phyloP scores from a whole-genome alignment of 2,329 filamentous ascomycete species.

The Ophiostoma triangulosporum region DNA sequence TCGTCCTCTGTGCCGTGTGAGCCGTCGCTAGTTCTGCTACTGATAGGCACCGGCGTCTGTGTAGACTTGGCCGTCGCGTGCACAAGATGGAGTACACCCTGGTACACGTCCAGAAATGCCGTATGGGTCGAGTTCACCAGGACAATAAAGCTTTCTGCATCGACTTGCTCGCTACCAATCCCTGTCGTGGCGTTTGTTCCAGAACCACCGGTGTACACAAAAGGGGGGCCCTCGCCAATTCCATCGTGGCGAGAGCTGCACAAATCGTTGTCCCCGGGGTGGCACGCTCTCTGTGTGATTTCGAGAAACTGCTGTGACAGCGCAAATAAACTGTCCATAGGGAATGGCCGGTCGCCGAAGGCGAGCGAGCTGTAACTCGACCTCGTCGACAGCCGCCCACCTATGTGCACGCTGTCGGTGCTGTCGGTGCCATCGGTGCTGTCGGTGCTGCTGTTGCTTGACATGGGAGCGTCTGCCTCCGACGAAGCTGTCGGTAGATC shows the following conservation, averaged over 20 bases:
- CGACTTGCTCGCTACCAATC: background rate
- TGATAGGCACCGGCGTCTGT: background rate
- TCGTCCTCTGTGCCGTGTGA: background rate
- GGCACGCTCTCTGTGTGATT: conserved; percentile 17
- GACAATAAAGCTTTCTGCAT: conserved; percentile 14
- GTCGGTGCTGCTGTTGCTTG: background rate
- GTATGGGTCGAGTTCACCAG: conserved; percentile 27
- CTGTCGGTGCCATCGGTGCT: background rate
- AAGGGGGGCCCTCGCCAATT: background rate
- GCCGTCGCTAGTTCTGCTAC: background rate
- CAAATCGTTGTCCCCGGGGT: background rate
- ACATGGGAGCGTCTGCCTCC: background rate
- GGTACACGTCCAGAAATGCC: conserved; percentile 27
- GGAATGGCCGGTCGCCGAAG: conserved; percentile 20
- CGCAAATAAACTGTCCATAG: conserved; percentile 28
- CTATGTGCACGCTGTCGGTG: background rate
- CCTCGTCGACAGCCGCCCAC: background rate
- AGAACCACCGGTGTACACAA: background rate
- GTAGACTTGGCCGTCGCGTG: conserved; percentile 6
- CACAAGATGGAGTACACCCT: conserved; percentile 25
- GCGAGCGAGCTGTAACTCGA: background rate
- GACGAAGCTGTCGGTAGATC: background rate
- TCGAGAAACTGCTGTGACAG: conserved; percentile 26
- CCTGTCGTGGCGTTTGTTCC: background rate
- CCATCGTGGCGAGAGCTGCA: background rate